Evolutionary conservation across 2,329 filamentous ascomycete species (phyloP).

Genomic region (Fusarium duplospermum): DNA sequence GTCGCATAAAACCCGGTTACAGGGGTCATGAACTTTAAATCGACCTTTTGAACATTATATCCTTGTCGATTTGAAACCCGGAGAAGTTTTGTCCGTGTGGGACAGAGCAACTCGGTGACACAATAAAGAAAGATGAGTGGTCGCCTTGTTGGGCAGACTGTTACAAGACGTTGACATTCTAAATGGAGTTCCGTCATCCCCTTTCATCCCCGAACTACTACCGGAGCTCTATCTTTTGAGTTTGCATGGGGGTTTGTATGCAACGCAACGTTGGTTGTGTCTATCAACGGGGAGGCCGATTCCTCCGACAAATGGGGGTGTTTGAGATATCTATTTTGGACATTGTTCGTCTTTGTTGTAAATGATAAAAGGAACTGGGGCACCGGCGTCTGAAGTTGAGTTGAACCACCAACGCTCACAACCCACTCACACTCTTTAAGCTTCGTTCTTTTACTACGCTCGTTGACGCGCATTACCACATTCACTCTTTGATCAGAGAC

Average conservation of each 20-base stretch:
- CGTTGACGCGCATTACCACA: neutral
- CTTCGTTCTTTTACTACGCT: neutral
- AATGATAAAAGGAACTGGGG: neutral
- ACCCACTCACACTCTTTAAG: neutral
- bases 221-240: neutral
- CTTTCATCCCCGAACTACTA: neutral
- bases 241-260: neutral
- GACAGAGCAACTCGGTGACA: neutral
- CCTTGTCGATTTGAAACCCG: neutral
- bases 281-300: neutral
- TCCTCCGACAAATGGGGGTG: neutral
- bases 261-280: neutral
- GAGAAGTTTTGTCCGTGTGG: neutral
- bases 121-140: neutral
- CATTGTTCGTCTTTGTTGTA: neutral
- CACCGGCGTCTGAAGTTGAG: neutral
- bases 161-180: neutral
- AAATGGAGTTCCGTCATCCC: neutral
- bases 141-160: neutral
- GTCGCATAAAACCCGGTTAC: neutral
- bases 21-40: neutral
- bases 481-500: neutral
- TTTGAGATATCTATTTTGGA: neutral
- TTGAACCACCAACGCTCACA: neutral
- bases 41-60: neutral